phyloP scores from a whole-genome alignment of 2,329 filamentous ascomycete genomes.

The Colletotrichum higginsianum region DNA sequence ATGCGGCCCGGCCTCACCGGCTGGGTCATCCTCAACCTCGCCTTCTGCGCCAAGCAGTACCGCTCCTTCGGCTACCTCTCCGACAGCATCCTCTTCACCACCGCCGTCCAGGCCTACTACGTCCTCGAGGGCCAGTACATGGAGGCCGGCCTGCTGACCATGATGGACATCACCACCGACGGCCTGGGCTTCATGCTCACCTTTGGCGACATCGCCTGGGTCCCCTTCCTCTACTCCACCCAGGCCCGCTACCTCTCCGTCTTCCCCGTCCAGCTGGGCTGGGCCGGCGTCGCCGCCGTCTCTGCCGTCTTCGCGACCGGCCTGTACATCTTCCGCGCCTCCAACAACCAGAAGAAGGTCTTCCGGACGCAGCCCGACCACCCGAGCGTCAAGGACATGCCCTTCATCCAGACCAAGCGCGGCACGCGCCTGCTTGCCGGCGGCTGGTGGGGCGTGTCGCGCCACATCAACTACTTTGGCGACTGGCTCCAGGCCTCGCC shows the following conservation, averaged over 20 bases:
- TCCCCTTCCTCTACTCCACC: constrained; percentile 79
- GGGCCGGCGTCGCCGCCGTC: constrained; percentile 67
- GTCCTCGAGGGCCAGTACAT: constrained; percentile 79
- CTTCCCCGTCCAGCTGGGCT: constrained; percentile 76
- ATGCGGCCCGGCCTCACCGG: constrained; percentile 79
- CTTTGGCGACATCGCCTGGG: constrained; percentile 81
- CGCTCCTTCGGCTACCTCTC: constrained; percentile 77
- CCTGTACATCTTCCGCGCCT: constrained; percentile 80
- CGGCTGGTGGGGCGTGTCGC: constrained; percentile 81
- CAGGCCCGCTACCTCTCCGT: constrained; percentile 78
- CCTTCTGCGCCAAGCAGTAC: constrained; percentile 80
- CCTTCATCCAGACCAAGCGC: constrained; percentile 76
- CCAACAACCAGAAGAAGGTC: constrained; percentile 83
- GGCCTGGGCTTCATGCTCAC: constrained; percentile 84
- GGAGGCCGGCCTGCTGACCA: constrained; percentile 80
- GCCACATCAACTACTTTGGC: constrained; percentile 83
- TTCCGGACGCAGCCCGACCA: constrained; percentile 80
- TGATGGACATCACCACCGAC: constrained; percentile 81
- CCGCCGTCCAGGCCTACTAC: constrained; percentile 76
- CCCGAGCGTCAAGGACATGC: constrained; percentile 74
- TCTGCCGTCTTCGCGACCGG: constrained; percentile 71
- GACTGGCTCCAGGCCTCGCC: constrained; percentile 83
- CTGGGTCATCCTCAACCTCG: constrained; percentile 78
- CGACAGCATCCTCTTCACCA: constrained; percentile 78
- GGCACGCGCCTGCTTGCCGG: constrained; percentile 77